These are phyloP conservation scores for Pseudogymnoascus sp. DNA, from an alignment of 2,329 filamentous ascomycete species.

Conservation along the genomic window DNA sequence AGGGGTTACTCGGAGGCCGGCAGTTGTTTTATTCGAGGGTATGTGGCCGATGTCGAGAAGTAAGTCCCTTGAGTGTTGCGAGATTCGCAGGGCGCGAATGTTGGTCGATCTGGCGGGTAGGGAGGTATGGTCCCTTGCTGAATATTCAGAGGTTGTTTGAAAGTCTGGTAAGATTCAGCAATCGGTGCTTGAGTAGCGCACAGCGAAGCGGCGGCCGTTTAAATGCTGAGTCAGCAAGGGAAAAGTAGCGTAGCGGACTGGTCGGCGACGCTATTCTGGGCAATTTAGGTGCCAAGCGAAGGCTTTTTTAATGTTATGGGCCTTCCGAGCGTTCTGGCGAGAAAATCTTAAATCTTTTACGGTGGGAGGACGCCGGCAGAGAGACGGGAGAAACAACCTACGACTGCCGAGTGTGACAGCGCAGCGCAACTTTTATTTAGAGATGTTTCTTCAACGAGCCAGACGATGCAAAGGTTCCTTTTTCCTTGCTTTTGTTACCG, in stretches of 20 bases:
- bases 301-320: conserved; percentile 10
- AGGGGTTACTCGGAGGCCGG: not conserved
- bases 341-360: conserved; percentile 6
- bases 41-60: not conserved
- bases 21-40: not conserved
- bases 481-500: conserved; percentile 2
- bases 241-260: conserved; percentile 1
- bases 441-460: not conserved
- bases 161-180: conserved; percentile 5
- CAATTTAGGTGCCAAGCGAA: not conserved
- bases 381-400: not conserved
- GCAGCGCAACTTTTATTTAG: not conserved
- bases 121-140: conserved; percentile 3
- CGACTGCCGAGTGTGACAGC: conserved; percentile 2
- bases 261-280: conserved; percentile 7
- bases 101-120: not conserved
- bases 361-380: not conserved
- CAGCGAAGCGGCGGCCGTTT: conserved; percentile 2
- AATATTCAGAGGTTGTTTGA: conserved; percentile 2
- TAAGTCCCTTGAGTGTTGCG: not conserved
- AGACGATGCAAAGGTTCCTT: not conserved
- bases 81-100: not conserved
- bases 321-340: conserved; percentile 5
- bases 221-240: not conserved
- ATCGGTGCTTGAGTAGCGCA: conserved; percentile 5